Conservation (phyloP, 805 yeast genomes). For the Nakazawaea populi region DNA sequence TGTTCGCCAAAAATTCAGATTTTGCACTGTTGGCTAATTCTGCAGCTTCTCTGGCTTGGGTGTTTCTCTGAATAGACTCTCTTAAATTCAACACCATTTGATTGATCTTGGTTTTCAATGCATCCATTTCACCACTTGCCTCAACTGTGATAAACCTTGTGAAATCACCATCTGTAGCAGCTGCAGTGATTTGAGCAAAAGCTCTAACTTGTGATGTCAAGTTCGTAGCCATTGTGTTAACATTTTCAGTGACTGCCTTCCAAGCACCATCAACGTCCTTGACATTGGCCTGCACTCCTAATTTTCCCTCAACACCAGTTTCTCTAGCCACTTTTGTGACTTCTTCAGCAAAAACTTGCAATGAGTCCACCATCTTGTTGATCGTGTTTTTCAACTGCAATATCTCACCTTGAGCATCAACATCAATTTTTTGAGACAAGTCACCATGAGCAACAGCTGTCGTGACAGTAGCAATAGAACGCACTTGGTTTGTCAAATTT, state of each 20-base stretch:
- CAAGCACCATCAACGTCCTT: conserved; percentile 87
- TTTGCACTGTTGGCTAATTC: conserved; percentile 85
- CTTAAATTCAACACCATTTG: conserved; percentile 84
- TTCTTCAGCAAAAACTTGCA: conserved; percentile 82
- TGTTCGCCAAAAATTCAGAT: conserved; percentile 85
- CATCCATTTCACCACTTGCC: conserved; percentile 88
- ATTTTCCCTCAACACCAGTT: conserved; percentile 89
- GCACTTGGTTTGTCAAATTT: conserved; percentile 80
- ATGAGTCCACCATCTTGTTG: conserved; percentile 88
- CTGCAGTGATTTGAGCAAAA: conserved; percentile 88
- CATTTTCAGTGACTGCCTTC: conserved; percentile 89
- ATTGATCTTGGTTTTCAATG: conserved; percentile 56
- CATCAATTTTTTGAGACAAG: conserved; percentile 77
- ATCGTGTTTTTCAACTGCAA: conserved; percentile 80
- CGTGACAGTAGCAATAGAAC: conserved; percentile 85
- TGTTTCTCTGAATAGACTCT: conserved; percentile 85
- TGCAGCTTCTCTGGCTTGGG: conserved; percentile 93
- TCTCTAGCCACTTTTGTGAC: conserved; percentile 88
- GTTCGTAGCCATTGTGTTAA: conserved; percentile 91
- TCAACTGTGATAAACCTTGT: conserved; percentile 87
- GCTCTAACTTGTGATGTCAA: conserved; percentile 90
- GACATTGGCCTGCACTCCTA: conserved; percentile 90
- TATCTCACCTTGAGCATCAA: conserved; percentile 88
- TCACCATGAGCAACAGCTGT: conserved; percentile 92
- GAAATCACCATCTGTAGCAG: conserved; percentile 92